phyloP scores from a whole-genome alignment of 352 stramenopile genomes.

The Elongisporangium prolatum region DNA sequence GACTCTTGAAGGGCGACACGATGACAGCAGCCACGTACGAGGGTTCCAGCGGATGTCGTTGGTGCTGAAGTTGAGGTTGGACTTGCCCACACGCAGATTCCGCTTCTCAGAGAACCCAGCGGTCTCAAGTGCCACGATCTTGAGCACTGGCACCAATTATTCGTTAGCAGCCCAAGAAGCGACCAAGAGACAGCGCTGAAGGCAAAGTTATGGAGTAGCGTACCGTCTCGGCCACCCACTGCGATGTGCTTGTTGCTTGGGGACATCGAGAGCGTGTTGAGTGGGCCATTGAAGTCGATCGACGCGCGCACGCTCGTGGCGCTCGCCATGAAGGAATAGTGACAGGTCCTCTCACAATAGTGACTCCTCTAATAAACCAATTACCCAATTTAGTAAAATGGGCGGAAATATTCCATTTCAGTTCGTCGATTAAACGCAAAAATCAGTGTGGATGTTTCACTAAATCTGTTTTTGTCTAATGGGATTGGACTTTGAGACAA shows the following conservation, averaged over 20 bases:
- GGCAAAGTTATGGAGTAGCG: not conserved
- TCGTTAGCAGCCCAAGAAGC: not conserved
- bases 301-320: constrained; percentile 64
- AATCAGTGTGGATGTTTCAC: too few species aligned
- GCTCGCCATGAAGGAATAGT: too few species aligned
- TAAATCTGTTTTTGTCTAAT: too few species aligned
- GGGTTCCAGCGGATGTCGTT: constrained; percentile 89
- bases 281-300: constrained; percentile 82
- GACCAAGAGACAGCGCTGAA: not conserved
- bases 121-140: constrained; percentile 76
- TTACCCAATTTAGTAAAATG: too few species aligned
- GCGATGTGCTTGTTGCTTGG: constrained; percentile 79
- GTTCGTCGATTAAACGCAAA: too few species aligned
- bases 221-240: constrained; percentile 80
- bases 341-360: too few species aligned
- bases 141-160: constrained; percentile 44
- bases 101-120: constrained; percentile 77
- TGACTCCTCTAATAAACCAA: too few species aligned
- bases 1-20: not conserved
- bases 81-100: constrained; percentile 80
- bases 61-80: constrained; percentile 84
- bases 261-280: constrained; percentile 82
- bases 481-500: too few species aligned
- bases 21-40: too few species aligned
- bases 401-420: too few species aligned